Conservation (phyloP, 257 asterid genomes). For the Scutellaria galericulata region DNA sequence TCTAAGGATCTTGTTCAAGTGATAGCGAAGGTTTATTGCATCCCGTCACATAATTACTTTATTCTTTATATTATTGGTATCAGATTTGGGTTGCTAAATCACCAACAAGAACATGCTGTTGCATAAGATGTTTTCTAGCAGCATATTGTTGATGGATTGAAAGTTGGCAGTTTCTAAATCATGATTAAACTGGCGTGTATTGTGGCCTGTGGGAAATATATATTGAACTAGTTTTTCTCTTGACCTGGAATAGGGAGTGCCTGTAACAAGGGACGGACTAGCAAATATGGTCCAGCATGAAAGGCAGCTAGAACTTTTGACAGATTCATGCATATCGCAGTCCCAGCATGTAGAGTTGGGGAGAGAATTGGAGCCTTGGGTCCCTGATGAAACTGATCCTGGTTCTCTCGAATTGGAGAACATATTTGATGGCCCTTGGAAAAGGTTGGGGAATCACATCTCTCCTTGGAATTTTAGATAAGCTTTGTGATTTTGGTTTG, state of each 20-base stretch:
- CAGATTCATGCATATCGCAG: constrained; percentile 90
- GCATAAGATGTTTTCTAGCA: constrained; percentile 20
- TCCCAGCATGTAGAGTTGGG: constrained; percentile 63
- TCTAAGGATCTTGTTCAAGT: constrained; percentile 90
- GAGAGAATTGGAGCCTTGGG: constrained; percentile 90
- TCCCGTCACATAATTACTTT: constrained; percentile 6
- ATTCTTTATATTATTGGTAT: constrained; percentile 7
- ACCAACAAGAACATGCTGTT: constrained; percentile 20
- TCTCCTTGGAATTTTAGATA: constrained; percentile 26
- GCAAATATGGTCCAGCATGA: constrained; percentile 64
- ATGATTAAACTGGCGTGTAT: constrained; percentile 23
- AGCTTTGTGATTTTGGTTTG: background rate
- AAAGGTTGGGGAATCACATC: constrained; percentile 56
- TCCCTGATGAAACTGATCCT: constrained; percentile 84
- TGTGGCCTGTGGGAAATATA: background rate
- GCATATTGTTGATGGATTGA: constrained; percentile 7
- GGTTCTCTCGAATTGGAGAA: constrained; percentile 76
- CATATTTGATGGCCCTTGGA: constrained; percentile 82
- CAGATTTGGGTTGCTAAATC: constrained; percentile 10
- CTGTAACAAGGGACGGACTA: constrained; percentile 65
- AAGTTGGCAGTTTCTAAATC: constrained; percentile 10
- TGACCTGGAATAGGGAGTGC: constrained; percentile 71
- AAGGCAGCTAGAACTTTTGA: constrained; percentile 80
- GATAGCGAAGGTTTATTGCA: constrained; percentile 73
- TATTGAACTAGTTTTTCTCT: constrained; percentile 21